phyloP scores from a whole-genome alignment of 2,329 filamentous ascomycete species.

The Exophiala alcalophila region DNA sequence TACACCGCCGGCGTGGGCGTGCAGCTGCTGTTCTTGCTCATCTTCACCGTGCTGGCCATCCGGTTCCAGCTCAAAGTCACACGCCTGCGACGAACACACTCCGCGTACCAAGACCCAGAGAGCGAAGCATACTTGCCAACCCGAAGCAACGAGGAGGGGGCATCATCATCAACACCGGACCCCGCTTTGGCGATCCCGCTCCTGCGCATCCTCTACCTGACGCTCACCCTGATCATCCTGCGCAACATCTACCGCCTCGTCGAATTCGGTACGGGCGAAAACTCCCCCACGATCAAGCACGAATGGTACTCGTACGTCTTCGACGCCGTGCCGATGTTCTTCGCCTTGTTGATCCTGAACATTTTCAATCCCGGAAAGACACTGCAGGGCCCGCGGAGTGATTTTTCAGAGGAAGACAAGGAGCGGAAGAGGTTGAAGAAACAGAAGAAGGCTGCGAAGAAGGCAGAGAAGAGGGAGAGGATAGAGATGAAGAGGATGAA shows the following conservation, averaged over 20 bases:
- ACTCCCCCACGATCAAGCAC: conserved; percentile 40
- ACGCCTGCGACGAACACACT: neutral
- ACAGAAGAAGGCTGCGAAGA: conserved; percentile 33
- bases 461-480: conserved; percentile 32
- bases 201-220: conserved; percentile 53
- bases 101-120: neutral
- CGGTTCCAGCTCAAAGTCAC: conserved; percentile 47
- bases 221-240: conserved; percentile 48
- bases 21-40: conserved; percentile 53
- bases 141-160: too few relatives aligned
- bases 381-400: conserved; percentile 47
- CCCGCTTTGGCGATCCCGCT: conserved; percentile 29
- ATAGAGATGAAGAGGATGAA: conserved; percentile 14
- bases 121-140: too few relatives aligned
- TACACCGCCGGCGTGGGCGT: conserved; percentile 44
- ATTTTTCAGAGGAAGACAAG: conserved; percentile 48
- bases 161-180: neutral
- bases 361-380: conserved; percentile 39
- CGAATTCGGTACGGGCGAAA: conserved; percentile 56
- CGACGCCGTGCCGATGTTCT: conserved; percentile 42
- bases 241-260: conserved; percentile 58
- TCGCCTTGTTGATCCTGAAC: conserved; percentile 38
- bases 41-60: conserved; percentile 50
- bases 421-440: conserved; percentile 38
- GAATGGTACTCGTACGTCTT: conserved; percentile 41